These are phyloP conservation scores for Pseudocercospora fijiensis DNA, from an alignment of 2,329 filamentous ascomycete genomes.

Conservation along the genomic window DNA sequence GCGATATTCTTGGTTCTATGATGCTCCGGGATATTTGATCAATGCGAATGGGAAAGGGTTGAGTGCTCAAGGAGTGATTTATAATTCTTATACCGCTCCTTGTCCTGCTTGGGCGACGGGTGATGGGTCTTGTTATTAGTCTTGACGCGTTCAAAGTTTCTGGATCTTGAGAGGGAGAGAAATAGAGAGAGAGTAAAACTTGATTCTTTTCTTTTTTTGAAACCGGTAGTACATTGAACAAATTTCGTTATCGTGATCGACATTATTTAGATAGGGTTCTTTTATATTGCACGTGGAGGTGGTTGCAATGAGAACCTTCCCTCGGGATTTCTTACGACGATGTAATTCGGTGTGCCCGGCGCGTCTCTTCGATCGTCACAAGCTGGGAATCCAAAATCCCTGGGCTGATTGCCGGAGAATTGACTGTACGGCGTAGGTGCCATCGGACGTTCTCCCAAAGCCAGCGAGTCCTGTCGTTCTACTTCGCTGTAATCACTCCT, in stretches of 20 bases:
- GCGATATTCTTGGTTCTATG: constrained; percentile 41
- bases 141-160: too few relatives aligned
- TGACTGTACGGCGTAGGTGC: constrained; percentile 1
- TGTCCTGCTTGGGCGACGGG: constrained; percentile 16
- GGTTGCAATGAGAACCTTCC: not conserved
- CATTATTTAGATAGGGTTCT: too few relatives aligned
- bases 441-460: not conserved
- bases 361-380: constrained; percentile 2
- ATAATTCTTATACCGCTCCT: constrained; percentile 27
- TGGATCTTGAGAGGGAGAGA: too few relatives aligned
- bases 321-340: not conserved
- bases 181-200: too few relatives aligned
- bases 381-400: not conserved
- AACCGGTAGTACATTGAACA: constrained; percentile 3
- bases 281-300: constrained; percentile 6
- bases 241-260: too few relatives aligned
- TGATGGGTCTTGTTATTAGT: constrained; percentile 5
- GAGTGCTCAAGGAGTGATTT: constrained; percentile 28
- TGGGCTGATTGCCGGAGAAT: not conserved
- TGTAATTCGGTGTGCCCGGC: constrained; percentile 2
- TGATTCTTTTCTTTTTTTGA: too few relatives aligned
- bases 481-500: not conserved
- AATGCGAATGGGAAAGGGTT: constrained; percentile 24
- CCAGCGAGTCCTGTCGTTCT: not conserved
- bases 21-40: constrained; percentile 34